Conservation (phyloP, 2,329 filamentous ascomycete species). For the Diplodia sapinea region DNA sequence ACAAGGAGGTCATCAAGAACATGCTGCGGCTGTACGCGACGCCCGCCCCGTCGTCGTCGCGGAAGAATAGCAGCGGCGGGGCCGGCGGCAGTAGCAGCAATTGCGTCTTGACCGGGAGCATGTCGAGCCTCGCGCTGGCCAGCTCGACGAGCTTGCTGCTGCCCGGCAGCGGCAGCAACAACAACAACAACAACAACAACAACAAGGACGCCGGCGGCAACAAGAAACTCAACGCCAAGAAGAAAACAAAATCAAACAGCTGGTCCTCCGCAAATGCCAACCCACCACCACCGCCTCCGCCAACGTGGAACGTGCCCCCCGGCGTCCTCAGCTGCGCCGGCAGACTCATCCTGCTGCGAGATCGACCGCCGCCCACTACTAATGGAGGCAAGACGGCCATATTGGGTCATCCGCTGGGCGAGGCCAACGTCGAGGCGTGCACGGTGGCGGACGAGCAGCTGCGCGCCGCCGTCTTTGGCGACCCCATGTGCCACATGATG, state of each 20-base stretch:
- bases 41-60: constrained; percentile 55
- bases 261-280: constrained; percentile 32
- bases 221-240: constrained; percentile 16
- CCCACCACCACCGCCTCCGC: constrained; percentile 34
- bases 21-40: constrained; percentile 73
- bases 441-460: constrained; percentile 71
- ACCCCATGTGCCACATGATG: constrained; percentile 83
- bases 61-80: not conserved
- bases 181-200: constrained; percentile 34
- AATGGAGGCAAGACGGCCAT: too few species aligned
- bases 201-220: constrained; percentile 31
- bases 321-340: constrained; percentile 74
- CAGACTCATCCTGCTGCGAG: constrained; percentile 66
- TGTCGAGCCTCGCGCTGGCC: constrained; percentile 6
- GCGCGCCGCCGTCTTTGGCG: constrained; percentile 76
- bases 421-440: constrained; percentile 65
- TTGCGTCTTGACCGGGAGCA: constrained; percentile 10
- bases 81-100: too few species aligned
- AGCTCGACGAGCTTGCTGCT: constrained; percentile 9
- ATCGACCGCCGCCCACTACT: constrained; percentile 37
- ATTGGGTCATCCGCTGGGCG: not conserved
- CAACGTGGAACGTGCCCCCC: constrained; percentile 68
- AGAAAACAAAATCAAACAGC: constrained; percentile 6
- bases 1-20: constrained; percentile 75
- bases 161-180: constrained; percentile 1